Conservation (phyloP, 169 alveolate genomes). For the Haemoproteus tartakovskyi region DNA sequence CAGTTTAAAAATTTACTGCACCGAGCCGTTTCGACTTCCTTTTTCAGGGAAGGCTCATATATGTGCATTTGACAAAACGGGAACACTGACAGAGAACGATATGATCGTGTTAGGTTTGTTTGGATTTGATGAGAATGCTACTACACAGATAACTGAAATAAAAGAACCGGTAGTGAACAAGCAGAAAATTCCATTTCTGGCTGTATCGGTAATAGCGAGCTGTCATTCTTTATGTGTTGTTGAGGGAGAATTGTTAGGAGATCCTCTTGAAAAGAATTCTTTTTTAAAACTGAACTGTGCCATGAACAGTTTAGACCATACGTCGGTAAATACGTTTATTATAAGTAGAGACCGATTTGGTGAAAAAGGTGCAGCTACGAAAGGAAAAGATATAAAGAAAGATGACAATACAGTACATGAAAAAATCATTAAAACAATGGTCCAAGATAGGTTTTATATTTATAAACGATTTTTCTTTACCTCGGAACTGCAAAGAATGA, state of each 20-base stretch:
- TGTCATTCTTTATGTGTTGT: constrained; percentile 91
- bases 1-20: constrained; percentile 92
- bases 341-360: no score
- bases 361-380: no score
- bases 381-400: no score
- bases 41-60: constrained; percentile 91
- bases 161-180: constrained; percentile 6
- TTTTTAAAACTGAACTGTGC: constrained; percentile 75
- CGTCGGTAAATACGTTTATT: constrained; percentile 29
- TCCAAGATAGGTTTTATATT: constrained; percentile 70
- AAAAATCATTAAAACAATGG: constrained; percentile 39
- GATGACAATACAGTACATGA: background rate
- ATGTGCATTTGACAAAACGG: constrained; percentile 97
- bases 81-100: constrained; percentile 95
- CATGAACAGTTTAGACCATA: constrained; percentile 43
- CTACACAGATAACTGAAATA: constrained; percentile 11
- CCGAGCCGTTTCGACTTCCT: constrained; percentile 98
- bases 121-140: constrained; percentile 45
- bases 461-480: constrained; percentile 83
- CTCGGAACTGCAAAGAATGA: constrained; percentile 86
- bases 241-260: constrained; percentile 89
- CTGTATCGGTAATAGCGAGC: constrained; percentile 90
- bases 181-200: constrained; percentile 71
- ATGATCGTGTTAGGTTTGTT: constrained; percentile 82
- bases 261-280: constrained; percentile 93